Base-by-base conservation (phyloP, 1,139 yeast species). In the Kodamaea alishanica region DNA sequence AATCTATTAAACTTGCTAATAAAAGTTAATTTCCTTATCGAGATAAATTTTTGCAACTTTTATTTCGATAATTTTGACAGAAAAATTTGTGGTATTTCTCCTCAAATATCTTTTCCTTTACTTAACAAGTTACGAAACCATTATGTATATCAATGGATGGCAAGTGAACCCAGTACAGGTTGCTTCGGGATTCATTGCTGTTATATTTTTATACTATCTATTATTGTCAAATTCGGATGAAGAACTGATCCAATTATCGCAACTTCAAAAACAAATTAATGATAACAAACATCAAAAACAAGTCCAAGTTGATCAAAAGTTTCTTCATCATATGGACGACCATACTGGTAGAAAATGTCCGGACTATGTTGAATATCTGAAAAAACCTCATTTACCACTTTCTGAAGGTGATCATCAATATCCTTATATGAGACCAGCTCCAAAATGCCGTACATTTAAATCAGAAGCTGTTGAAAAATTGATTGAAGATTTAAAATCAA, bases 381-480 rank as follows among this genome's bases (percentile, higher is more conserved):
- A 70, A 40, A 43, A 41, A 2, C 51, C 54, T 30, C 88, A 82
- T 50, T 56, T 52, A 1, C 86, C 86, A 0, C 65, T 58, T 10
- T 70, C 81, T 0, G 44, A 53, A 1, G 86, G 86, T 0, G 55
- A 60, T 4, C 53, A 75, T 36, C 52, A 61, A 34, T 68, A 81
- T 43, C 88, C 96, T 0, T 84, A 56, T 49, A 92, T 87, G 80
- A 67, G 96, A 48, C 96, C 96, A 2, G 67, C 76, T 0, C 65
- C 65, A 6, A 59, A 72, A 34, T 89, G 96, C 55, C 74, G 96
- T 9, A 88, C 95, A 0, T 88, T 86, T 55, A 50, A 46, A 2
- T 82, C 92, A 0, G 53, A 55, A 0, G 77, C 78, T 0, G 84
- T 88, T 4, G 96, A 88, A 43, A 49, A 54, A n/a, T 65, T 81